Percentiles rank a stretch among this genome's conserved stretches.
phyloP scores from a whole-genome alignment of 768 basidiomycete genomes.

The Cyclocybe aegerita region DNA sequence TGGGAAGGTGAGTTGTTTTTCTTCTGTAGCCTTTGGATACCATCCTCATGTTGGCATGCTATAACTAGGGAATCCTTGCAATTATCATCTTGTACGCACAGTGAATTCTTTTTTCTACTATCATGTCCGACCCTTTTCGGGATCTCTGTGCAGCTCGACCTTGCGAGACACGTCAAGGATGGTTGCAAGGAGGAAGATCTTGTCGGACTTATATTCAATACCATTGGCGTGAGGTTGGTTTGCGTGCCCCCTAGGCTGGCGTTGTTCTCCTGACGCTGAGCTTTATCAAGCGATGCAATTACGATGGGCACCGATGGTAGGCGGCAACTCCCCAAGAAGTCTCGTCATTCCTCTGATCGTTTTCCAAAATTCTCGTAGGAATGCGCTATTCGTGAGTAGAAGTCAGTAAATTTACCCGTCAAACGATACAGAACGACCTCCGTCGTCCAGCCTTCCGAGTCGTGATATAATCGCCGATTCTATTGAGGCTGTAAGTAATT shows the following conservation, averaged over 20 bases:
- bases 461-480: conserved; percentile 91
- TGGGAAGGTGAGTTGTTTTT: conserved; percentile 70
- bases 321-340: conserved; percentile 12
- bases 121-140: neutral
- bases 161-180: conserved; percentile 77
- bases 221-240: conserved; percentile 75
- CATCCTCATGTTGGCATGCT: conserved; percentile 4
- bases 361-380: conserved; percentile 37
- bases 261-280: neutral
- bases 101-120: neutral
- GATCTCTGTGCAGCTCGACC: conserved; percentile 54
- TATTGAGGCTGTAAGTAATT: conserved; percentile 65
- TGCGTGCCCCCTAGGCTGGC: too few species aligned
- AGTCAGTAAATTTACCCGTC: neutral
- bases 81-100: conserved; percentile 67
- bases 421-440: neutral
- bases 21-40: neutral
- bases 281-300: conserved; percentile 62
- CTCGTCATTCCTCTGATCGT: neutral
- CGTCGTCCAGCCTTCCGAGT: conserved; percentile 63
- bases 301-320: conserved; percentile 87
- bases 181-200: conserved; percentile 81
- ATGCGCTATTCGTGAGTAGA: conserved; percentile 84
- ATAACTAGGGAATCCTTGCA: conserved; percentile 77
- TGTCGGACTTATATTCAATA: conserved; percentile 82